Conservation (phyloP, 139 green algal genomes). For the Volvox africanus region DNA sequence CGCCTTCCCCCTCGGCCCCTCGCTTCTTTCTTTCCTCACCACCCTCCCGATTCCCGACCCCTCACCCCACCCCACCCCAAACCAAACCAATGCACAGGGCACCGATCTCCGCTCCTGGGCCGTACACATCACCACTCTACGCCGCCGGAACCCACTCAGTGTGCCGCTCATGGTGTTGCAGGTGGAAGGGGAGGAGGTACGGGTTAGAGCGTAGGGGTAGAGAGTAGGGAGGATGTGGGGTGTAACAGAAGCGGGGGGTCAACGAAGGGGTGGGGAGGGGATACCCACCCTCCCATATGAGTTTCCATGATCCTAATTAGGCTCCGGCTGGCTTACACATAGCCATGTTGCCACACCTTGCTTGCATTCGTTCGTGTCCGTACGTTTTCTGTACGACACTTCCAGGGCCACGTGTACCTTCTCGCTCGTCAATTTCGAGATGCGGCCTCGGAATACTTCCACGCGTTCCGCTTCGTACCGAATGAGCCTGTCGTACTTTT, state of each 20-base stretch:
- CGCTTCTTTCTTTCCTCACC: neutral
- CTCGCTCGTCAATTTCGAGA: constrained; percentile 55
- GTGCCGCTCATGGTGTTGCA: constrained; percentile 64
- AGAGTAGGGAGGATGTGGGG: too few species aligned
- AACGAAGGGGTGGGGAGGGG: too few species aligned
- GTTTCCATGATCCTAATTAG: too few species aligned
- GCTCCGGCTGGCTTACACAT: too few species aligned
- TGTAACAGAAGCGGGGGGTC: too few species aligned
- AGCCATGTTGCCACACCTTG: too few species aligned
- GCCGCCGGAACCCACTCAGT: constrained; percentile 45
- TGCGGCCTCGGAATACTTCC: constrained; percentile 78
- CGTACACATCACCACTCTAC: neutral
- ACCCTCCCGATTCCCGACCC: neutral
- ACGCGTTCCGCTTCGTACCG: constrained; percentile 70
- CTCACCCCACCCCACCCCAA: neutral
- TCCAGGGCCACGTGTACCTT: constrained; percentile 68
- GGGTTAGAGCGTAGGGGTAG: too few species aligned
- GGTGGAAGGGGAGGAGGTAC: neutral
- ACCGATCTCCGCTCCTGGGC: constrained; percentile 37
- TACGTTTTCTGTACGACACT: too few species aligned
- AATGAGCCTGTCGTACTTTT: constrained; percentile 78
- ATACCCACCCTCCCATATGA: too few species aligned
- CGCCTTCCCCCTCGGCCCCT: too few species aligned
- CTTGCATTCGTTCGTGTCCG: too few species aligned
- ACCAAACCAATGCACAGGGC: neutral